A percentile compares a stretch with the other conserved stretches of the same genome.
Conservation (phyloP, 1,139 yeast genomes). For the Scheffersomyces parashehatae region DNA sequence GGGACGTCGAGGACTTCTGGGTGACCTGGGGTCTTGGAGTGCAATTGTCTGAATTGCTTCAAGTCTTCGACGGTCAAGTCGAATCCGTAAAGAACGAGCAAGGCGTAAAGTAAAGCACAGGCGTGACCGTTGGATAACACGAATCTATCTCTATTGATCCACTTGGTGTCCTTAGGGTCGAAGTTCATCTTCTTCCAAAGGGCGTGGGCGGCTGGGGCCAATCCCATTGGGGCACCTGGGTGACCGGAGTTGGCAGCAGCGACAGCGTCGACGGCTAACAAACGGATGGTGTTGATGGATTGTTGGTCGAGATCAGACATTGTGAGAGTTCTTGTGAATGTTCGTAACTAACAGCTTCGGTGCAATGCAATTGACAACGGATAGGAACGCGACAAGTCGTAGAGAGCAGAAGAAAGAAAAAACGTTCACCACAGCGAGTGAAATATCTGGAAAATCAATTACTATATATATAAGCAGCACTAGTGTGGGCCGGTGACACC, state of each 20-base stretch:
- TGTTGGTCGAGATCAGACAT: constrained; percentile 60
- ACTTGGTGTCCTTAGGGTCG: constrained; percentile 87
- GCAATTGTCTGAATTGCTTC: constrained; percentile 86
- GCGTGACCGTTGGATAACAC: constrained; percentile 97
- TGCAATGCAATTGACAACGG: too few species aligned
- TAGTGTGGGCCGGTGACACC: too few species aligned
- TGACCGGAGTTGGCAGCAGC: constrained; percentile 94
- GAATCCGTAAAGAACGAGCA: constrained; percentile 86
- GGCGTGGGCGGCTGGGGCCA: constrained; percentile 75
- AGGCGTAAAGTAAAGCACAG: constrained; percentile 83
- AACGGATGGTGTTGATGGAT: constrained; percentile 88
- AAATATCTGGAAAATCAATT: too few species aligned
- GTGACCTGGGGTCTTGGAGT: constrained; percentile 96
- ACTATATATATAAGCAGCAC: too few species aligned
- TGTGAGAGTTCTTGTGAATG: constrained; percentile 1
- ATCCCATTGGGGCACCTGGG: constrained; percentile 99
- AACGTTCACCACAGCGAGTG: too few species aligned
- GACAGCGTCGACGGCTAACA: constrained; percentile 86
- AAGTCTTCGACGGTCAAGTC: constrained; percentile 82
- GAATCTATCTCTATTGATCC: constrained; percentile 96
- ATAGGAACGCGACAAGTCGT: too few species aligned
- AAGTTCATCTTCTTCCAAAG: constrained; percentile 81
- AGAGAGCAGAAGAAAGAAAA: too few species aligned
- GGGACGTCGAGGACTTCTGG: constrained; percentile 80
- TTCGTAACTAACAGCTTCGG: too few species aligned